Evolutionary conservation across 768 basidiomycete genomes (phyloP).

Genomic region (Collybiopsis confluens): DNA sequence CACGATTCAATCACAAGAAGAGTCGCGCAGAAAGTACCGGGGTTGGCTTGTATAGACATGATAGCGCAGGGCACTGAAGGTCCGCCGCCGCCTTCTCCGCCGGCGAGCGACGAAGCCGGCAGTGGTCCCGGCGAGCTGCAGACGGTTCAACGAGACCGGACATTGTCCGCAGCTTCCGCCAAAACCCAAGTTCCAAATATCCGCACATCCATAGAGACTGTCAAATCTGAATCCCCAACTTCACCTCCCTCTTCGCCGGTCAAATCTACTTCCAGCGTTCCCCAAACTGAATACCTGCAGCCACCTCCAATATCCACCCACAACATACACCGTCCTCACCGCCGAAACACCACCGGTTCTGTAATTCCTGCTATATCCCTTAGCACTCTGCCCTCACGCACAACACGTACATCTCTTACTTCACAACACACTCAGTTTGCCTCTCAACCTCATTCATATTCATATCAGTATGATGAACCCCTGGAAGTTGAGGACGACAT

Average conservation of each 20-base stretch:
- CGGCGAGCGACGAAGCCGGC: slow-evolving; percentile 12
- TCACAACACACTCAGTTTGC: slow-evolving; percentile 30
- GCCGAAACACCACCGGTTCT: slow-evolving; percentile 73
- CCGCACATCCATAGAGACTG: slow-evolving; percentile 6
- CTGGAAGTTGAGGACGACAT: slow-evolving; percentile 70
- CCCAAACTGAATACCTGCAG: slow-evolving; percentile 42
- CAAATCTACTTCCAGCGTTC: slow-evolving; percentile 13
- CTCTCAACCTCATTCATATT: slow-evolving; percentile 14
- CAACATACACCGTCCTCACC: slow-evolving; percentile 35
- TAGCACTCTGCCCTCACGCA: slow-evolving; percentile 11
- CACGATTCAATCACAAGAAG: slow-evolving; percentile 29
- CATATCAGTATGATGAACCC: slow-evolving; percentile 10
- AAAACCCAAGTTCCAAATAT: slow-evolving; percentile 4
- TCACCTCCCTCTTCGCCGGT: slow-evolving; percentile 18
- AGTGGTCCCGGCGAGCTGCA: slow-evolving; percentile 15
- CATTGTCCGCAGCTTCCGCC: slow-evolving; percentile 15
- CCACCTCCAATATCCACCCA: slow-evolving; percentile 32
- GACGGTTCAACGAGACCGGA: slow-evolving; percentile 18
- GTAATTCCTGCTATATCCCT: slow-evolving; percentile 18
- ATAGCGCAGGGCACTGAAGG: slow-evolving; percentile 28
- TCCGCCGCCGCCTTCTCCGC: slow-evolving; percentile 53
- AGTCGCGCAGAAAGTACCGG: slow-evolving; percentile 28
- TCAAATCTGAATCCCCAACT: slow-evolving; percentile 2
- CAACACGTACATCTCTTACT: slow-evolving; percentile 23
- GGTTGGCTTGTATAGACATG: slow-evolving; percentile 20